Base-by-base conservation (phyloP, 257 asterid genomes). In the Petunia secreta region DNA sequence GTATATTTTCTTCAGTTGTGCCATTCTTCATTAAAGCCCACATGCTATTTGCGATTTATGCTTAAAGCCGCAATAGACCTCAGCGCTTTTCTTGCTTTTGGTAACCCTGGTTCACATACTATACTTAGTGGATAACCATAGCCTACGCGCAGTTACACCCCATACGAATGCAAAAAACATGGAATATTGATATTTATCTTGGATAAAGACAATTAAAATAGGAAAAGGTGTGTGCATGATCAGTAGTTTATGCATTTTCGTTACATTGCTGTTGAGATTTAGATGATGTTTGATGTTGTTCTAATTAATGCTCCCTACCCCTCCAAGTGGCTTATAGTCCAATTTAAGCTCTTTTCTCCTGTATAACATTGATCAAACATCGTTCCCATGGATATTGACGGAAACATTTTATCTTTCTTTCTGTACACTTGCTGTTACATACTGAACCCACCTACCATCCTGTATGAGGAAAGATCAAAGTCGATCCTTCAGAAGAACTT, bases 351-450 rank as follows among this genome's bases (percentile, higher is more conserved):
- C 46, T 73, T 73, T 73, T 52, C 62, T 73, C 8, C 48, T 46
- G 77, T 71, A 62, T 50, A 50, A 13, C 36, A 6, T 50, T 34
- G 50, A 73, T 73, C 78, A 73, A 36, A 71, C 44, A 73, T 41
- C 43, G 16, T 50, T 6, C 46, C 46, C 62, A 73, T 50, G 62
- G 46, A 73, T 73, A 14, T 50, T 71, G 34, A 5, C 9, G 11
- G 59, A 25, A 46, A 52, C 16, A 38, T 48, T 69, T 69, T 69
- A 5, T 46, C 59, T 34, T 46, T 50, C 50, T 46, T 34, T 48
- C 34, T 71, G 44, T 71, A 48, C 58, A 13, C 77, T 71, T 50
- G 60, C 62, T 71, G 77, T 73, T 73, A 50, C 46, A 50, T 50
- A 14, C 25, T 50, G 62, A 73, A 73, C 48, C 43, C 15, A 68